Conservation (phyloP, 495 filamentous ascomycete genomes). For the Penicillium ochrochloron region DNA sequence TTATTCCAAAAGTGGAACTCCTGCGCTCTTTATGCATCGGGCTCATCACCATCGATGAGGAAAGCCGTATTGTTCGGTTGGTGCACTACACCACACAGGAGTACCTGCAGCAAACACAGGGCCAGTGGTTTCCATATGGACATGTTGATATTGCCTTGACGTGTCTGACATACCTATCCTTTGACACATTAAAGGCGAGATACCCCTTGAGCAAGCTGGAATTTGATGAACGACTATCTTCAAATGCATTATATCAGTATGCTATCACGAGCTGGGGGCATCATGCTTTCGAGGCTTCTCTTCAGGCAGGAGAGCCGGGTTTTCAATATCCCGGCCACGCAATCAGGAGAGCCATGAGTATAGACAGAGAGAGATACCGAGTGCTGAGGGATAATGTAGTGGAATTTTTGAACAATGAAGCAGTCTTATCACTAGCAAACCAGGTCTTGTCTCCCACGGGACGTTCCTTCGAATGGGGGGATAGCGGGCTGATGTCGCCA, state of each 20-base stretch:
- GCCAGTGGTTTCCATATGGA: conserved; percentile 18
- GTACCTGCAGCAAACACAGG: conserved; percentile 42
- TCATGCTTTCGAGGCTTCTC: not conserved
- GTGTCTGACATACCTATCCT: conserved; percentile 29
- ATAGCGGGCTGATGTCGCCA: not conserved
- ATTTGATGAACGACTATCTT: not conserved
- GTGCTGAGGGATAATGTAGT: not conserved
- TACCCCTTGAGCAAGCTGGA: not conserved
- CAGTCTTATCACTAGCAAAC: not conserved
- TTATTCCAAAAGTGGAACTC: conserved; percentile 41
- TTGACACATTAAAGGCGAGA: conserved; percentile 8
- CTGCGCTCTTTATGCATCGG: conserved; percentile 56
- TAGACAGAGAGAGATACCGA: not conserved
- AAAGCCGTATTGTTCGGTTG: conserved; percentile 34
- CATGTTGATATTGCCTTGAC: conserved; percentile 12
- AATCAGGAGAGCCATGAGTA: not conserved
- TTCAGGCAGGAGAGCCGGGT: not conserved
- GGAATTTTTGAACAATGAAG: not conserved
- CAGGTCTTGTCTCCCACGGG: not conserved
- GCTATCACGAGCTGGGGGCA: not conserved
- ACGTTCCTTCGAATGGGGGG: not conserved
- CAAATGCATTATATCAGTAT: not conserved
- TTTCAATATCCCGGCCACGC: not conserved
- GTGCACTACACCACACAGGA: conserved; percentile 61
- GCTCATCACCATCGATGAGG: conserved; percentile 42